These are phyloP conservation scores for Pouteria campechiana DNA, from an alignment of 179 eudicot genomes.

Conservation along the genomic window DNA sequence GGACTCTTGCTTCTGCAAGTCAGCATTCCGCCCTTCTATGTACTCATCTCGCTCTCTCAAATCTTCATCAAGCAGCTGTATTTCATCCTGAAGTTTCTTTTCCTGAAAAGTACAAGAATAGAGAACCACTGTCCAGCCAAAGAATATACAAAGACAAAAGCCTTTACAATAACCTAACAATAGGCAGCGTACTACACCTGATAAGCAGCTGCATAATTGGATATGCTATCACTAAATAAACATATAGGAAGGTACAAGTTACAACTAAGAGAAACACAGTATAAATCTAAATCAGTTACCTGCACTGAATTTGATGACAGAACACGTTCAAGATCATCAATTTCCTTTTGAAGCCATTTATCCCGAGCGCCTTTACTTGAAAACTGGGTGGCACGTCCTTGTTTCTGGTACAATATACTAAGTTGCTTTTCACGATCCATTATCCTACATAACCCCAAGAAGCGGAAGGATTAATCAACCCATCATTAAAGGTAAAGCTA, in stretches of 20 bases:
- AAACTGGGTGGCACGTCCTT: constrained; percentile 97
- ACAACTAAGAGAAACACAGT: no score
- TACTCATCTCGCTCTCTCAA: constrained; percentile 47
- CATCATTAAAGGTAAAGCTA: neutral
- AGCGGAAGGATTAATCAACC: no score
- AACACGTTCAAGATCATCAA: constrained; percentile 66
- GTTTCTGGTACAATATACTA: constrained; percentile 93
- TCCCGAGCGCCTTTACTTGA: constrained; percentile 85
- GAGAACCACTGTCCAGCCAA: neutral
- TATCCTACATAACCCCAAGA: constrained; percentile 34
- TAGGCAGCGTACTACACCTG: no score
- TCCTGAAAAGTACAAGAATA: constrained; percentile 36
- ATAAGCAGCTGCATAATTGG: no score
- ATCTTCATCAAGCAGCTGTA: constrained; percentile 49
- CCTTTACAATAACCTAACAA: no score
- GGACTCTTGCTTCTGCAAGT: constrained; percentile 38
- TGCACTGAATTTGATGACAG: constrained; percentile 51
- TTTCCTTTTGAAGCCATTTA: constrained; percentile 85
- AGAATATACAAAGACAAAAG: neutral
- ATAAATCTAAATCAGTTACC: constrained; percentile 46
- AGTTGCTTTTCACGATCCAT: constrained; percentile 95
- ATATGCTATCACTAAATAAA: no score
- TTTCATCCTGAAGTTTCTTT: constrained; percentile 54
- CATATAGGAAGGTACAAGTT: no score
- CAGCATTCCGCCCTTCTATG: constrained; percentile 36